A percentile compares a stretch with the other conserved stretches of the same genome.
phyloP scores from a whole-genome alignment of 1,139 yeast genomes.

The Geotrichum aggregatum region DNA sequence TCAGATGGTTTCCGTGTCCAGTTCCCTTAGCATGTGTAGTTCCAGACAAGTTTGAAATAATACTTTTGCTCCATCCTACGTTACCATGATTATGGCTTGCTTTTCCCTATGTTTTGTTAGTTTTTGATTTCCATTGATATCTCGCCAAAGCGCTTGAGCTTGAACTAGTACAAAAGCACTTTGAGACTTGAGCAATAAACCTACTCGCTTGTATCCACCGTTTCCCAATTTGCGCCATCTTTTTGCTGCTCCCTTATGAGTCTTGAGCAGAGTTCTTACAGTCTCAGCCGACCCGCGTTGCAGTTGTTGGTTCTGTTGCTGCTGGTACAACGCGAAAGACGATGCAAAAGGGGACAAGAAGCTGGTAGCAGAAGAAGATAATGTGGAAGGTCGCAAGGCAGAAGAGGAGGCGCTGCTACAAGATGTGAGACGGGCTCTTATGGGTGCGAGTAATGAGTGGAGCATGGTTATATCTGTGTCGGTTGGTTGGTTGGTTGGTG shows the following conservation, averaged over 20 bases:
- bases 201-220: constrained; percentile 48
- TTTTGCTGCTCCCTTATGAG: constrained; percentile 75
- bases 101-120: constrained; percentile 45
- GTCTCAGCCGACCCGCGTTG: constrained; percentile 13
- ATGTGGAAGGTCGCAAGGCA: constrained; percentile 3
- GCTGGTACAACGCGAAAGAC: neutral
- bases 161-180: no score
- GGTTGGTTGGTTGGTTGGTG: no score
- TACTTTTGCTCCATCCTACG: constrained; percentile 71
- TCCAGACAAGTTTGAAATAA: constrained; percentile 60
- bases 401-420: no score
- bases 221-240: constrained; percentile 71
- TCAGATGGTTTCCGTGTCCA: constrained; percentile 48
- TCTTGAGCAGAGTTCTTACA: constrained; percentile 49
- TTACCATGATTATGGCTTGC: constrained; percentile 93
- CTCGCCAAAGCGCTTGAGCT: neutral
- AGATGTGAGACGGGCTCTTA: constrained; percentile 7
- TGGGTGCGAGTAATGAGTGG: constrained; percentile 9
- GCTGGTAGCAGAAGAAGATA: constrained; percentile 3
- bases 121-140: neutral
- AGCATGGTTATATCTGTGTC: constrained; percentile 2
- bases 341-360: constrained; percentile 13
- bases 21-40: constrained; percentile 53
- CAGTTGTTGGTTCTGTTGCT: constrained; percentile 3
- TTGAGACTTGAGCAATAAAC: no score